Conservation (phyloP, 106 monocot species). For the Allium cepa region DNA sequence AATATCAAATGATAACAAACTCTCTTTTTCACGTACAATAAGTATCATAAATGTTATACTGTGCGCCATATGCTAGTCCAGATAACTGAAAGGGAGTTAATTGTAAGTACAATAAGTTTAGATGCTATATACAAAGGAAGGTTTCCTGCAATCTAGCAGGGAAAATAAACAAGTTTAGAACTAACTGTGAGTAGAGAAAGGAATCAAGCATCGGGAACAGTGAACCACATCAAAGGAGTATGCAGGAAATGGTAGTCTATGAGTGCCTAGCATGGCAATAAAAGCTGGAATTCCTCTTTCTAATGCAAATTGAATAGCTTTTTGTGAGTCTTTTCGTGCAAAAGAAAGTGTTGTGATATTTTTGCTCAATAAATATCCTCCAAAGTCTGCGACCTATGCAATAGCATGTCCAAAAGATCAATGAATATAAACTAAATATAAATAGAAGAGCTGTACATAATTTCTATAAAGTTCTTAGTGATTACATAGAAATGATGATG, state of each 20-base stretch:
- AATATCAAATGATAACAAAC: no score
- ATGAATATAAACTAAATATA: background rate
- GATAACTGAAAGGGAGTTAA: conserved; percentile 16
- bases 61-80: no score
- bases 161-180: no score
- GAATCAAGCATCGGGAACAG: conserved; percentile 96
- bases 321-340: conserved; percentile 98
- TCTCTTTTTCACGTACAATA: no score
- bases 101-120: conserved; percentile 23
- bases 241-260: conserved; percentile 86
- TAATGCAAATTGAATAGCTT: conserved; percentile 92
- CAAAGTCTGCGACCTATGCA: conserved; percentile 92
- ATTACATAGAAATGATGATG: no score
- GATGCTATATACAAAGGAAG: no score
- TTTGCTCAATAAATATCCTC: conserved; percentile 78
- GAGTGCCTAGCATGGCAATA: conserved; percentile 94
- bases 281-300: conserved; percentile 98
- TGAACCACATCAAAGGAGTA: conserved; percentile 84
- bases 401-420: conserved; percentile 4
- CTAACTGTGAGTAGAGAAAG: conserved; percentile 34
- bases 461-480: no score
- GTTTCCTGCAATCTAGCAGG: no score
- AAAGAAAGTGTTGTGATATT: conserved; percentile 85
- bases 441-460: no score
- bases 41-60: no score